Base-by-base conservation (phyloP, 208 protist genomes). In the Crithidia bombi region DNA sequence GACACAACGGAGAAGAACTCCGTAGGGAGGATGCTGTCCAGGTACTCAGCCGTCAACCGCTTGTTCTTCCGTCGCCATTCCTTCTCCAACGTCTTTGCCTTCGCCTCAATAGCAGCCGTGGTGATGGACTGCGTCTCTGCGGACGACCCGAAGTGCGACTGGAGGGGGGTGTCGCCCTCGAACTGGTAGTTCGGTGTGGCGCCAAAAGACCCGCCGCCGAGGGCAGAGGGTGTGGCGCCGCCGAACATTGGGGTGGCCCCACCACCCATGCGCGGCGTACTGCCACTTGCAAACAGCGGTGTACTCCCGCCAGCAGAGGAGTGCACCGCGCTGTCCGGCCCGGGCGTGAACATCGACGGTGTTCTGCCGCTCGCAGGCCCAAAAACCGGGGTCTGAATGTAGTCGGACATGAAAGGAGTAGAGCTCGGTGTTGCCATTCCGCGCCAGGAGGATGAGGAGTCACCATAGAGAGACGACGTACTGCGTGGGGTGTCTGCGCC, bases 161-260 rank as follows among this genome's bases (percentile, higher is more conserved):
- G 91, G 65, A 93, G 74, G 6, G 91, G 91, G 15, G 91, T 96
- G 33, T 76, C 81, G 19, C 88, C 88, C 58, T 93, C 91, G 68
- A 91, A 94, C 65, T 93, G 88, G 68, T 93, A 93, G 63, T 92
- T 94, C n/a, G 91, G 91, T n/a, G 91, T 96, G 14, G 73, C 61
- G 19, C 81, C 91, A 56, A 93, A 82, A 12, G 78, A 69, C 11
- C 67, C 73, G 10, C 79, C 82, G 11, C n/a, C n/a, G n/a, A n/a
- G n/a, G n/a, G 84, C 87, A 23, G 70, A 39, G 0, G 84, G 86
- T 15, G 73, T 85, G 10, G 67, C 57, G 5, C 81, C 83, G 26
- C 65, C 56, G 59, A 87, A 89, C 52, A 79, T 62, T 23, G 87
- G 87, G 14, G 87, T 94, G 14, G 65, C 68, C 5, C 74, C 73